These are phyloP conservation scores for Cutaneotrichosporon cutaneum DNA, from an alignment of 1,284 basidiomycete genomes.

Conservation along the genomic window DNA sequence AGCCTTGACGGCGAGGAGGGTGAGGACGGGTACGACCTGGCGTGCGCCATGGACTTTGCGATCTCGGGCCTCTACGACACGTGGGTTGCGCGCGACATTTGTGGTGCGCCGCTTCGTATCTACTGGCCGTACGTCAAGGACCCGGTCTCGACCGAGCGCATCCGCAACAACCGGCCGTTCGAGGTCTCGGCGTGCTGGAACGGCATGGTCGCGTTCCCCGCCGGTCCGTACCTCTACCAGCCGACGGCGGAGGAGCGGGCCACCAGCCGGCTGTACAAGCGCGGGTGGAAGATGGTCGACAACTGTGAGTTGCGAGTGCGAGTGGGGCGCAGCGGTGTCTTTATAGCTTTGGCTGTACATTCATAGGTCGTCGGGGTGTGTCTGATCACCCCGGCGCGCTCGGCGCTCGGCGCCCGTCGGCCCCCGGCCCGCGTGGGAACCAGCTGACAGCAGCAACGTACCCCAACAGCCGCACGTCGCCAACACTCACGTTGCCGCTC, in stretches of 20 bases:
- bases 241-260: constrained; percentile 34
- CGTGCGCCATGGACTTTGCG: constrained; percentile 60
- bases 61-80: constrained; percentile 55
- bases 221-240: constrained; percentile 56
- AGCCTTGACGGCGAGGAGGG: constrained; percentile 25
- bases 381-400: too few species aligned
- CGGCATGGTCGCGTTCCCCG: constrained; percentile 56
- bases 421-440: neutral
- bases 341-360: constrained; percentile 25
- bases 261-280: constrained; percentile 12
- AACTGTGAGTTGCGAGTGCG: constrained; percentile 32
- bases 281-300: constrained; percentile 46
- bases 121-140: constrained; percentile 62
- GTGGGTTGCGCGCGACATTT: constrained; percentile 57
- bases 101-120: constrained; percentile 53
- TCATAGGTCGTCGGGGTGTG: too few species aligned
- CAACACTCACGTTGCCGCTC: constrained; percentile 51
- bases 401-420: constrained; percentile 30
- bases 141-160: constrained; percentile 43
- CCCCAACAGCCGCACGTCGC: constrained; percentile 42
- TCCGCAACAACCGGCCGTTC: constrained; percentile 55
- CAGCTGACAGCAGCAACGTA: constrained; percentile 34
- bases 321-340: constrained; percentile 14
- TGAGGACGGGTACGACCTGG: constrained; percentile 58
- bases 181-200: constrained; percentile 59